These are phyloP conservation scores for Psidium guajava DNA, from an alignment of 345 rosid species.

Conservation along the genomic window DNA sequence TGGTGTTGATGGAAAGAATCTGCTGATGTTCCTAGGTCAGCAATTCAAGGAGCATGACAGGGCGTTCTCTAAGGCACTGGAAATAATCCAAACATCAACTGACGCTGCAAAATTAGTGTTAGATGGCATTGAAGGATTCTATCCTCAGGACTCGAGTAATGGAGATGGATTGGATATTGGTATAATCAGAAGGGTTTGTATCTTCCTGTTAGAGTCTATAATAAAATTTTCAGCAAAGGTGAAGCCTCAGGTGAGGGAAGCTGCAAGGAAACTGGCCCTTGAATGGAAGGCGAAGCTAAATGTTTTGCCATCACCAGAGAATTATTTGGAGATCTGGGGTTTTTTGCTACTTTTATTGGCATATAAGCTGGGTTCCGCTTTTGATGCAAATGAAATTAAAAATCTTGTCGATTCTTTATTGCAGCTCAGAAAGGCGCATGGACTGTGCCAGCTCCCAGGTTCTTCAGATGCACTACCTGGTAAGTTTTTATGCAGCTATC, in stretches of 20 bases:
- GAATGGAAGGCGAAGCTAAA: slow-evolving; percentile 15
- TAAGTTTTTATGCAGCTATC: not conserved
- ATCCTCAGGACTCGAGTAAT: slow-evolving; percentile 3
- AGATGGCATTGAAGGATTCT: slow-evolving; percentile 16
- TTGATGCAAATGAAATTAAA: slow-evolving; percentile 16
- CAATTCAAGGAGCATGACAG: not conserved
- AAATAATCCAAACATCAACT: slow-evolving; percentile 8
- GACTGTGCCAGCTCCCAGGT: slow-evolving; percentile 15
- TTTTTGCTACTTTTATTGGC: slow-evolving; percentile 17
- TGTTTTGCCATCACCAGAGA: not conserved
- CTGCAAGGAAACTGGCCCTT: slow-evolving; percentile 10
- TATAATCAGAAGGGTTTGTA: slow-evolving; percentile 1
- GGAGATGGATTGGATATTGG: not conserved
- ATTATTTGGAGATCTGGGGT: slow-evolving; percentile 16
- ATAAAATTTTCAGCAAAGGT: slow-evolving; percentile 3
- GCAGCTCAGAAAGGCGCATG: slow-evolving; percentile 3
- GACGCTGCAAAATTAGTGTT: slow-evolving; percentile 21
- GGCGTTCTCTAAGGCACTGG: not conserved
- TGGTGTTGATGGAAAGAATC: slow-evolving; percentile 2
- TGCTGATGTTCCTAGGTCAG: slow-evolving; percentile 14
- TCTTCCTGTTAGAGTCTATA: slow-evolving; percentile 9
- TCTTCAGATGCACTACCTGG: not conserved
- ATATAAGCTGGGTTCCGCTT: slow-evolving; percentile 15
- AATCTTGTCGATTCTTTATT: slow-evolving; percentile 3
- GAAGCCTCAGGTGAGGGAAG: slow-evolving; percentile 8